These are phyloP conservation scores for Cercospora sp. DNA, from an alignment of 2,329 filamentous ascomycete genomes.

Conservation along the genomic window DNA sequence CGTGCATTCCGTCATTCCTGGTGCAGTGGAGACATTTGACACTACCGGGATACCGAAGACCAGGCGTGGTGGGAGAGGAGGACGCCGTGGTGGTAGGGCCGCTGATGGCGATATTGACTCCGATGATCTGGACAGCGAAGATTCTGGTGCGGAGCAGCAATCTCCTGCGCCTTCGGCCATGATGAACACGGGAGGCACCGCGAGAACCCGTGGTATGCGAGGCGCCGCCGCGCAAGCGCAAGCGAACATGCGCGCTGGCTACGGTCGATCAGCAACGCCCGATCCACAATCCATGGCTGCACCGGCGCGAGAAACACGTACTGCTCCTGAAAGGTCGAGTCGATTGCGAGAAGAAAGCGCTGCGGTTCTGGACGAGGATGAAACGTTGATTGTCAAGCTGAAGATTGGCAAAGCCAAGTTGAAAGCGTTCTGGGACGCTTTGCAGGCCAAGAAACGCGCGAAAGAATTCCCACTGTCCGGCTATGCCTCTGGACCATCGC, in stretches of 20 bases:
- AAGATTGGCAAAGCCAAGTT: conserved; percentile 72
- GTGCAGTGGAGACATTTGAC: conserved; percentile 75
- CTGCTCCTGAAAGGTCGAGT: conserved; percentile 58
- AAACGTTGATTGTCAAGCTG: conserved; percentile 68
- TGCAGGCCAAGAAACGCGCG: conserved; percentile 37
- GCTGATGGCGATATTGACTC: conserved; percentile 69
- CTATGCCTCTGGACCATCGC: conserved; percentile 36
- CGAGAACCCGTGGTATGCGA: conserved; percentile 82
- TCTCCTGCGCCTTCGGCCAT: conserved; percentile 43
- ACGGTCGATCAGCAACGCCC: conserved; percentile 81
- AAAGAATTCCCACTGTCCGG: conserved; percentile 37
- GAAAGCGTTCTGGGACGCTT: conserved; percentile 58
- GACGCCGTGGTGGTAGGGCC: conserved; percentile 54
- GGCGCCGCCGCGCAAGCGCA: conserved; percentile 84
- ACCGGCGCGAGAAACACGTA: conserved; percentile 68
- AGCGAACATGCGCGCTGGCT: conserved; percentile 75
- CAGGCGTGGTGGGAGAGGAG: conserved; percentile 44
- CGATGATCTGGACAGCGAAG: conserved; percentile 89
- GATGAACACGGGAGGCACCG: conserved; percentile 70
- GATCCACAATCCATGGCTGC: conserved; percentile 62
- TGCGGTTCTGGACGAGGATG: conserved; percentile 68
- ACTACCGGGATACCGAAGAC: conserved; percentile 83
- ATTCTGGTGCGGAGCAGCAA: conserved; percentile 80
- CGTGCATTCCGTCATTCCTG: conserved; percentile 88
- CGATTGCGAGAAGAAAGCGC: conserved; percentile 74